phyloP scores from a whole-genome alignment of 2,329 filamentous ascomycete genomes.

The Domatiomyces catenatus region DNA sequence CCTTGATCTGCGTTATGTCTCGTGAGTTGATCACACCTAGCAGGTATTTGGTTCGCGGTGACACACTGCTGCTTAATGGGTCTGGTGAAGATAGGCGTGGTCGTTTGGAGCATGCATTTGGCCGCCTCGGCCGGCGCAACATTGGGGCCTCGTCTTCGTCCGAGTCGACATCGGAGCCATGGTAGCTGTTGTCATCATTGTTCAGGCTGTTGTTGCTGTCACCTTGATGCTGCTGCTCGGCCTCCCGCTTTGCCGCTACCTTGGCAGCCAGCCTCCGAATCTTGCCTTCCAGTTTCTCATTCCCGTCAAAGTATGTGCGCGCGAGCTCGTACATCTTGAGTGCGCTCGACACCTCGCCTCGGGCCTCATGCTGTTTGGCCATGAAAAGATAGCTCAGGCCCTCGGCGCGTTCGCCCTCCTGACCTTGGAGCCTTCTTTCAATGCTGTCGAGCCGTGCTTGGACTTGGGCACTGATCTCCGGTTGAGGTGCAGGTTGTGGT shows the following conservation, averaged over 20 bases:
- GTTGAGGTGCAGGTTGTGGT: conserved; percentile 24
- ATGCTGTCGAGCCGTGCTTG: conserved; percentile 68
- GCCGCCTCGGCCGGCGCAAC: conserved; percentile 3
- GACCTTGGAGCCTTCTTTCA: conserved; percentile 68
- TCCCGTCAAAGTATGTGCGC: conserved; percentile 68
- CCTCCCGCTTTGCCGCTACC: conserved; percentile 22
- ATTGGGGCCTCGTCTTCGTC: conserved; percentile 20
- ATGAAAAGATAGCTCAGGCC: conserved; percentile 77
- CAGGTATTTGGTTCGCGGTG: conserved; percentile 30
- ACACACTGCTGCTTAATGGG: conserved; percentile 17
- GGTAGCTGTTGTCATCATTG: conserved; percentile 18
- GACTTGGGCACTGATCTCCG: conserved; percentile 57
- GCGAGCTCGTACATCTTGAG: conserved; percentile 77
- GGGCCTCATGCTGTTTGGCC: conserved; percentile 77
- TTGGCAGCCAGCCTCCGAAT: conserved; percentile 40
- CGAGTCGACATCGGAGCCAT: conserved; percentile 19
- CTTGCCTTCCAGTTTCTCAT: conserved; percentile 54
- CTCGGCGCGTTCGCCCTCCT: conserved; percentile 61
- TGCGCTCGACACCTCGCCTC: conserved; percentile 62
- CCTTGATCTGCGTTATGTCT: conserved; percentile 30
- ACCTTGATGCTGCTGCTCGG: conserved; percentile 19
- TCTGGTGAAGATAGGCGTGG: conserved; percentile 14
- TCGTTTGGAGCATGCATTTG: conserved; percentile 19
- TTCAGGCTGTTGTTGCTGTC: not conserved
- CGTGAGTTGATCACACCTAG: conserved; percentile 32